These are phyloP conservation scores for Colletotrichum lini DNA, from an alignment of 2,329 filamentous ascomycete genomes.

Conservation along the genomic window DNA sequence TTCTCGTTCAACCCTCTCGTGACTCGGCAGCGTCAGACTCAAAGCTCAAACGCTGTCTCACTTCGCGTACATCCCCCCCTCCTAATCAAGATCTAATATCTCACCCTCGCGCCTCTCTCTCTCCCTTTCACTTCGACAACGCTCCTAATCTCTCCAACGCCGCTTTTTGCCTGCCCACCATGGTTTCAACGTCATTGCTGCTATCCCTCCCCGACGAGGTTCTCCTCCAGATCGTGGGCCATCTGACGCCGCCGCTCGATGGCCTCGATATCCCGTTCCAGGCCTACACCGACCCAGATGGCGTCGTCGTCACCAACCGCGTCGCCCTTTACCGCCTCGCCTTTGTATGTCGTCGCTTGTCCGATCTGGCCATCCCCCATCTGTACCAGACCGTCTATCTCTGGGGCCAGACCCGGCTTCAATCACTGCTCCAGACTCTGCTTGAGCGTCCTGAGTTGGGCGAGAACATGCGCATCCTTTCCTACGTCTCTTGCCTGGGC, in stretches of 20 bases:
- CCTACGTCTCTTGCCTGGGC: constrained; percentile 37
- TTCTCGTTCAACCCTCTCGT: not conserved
- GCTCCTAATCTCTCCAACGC: not conserved
- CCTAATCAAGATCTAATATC: constrained; percentile 35
- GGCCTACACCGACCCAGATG: constrained; percentile 40
- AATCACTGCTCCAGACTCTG: constrained; percentile 38
- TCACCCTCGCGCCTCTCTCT: not conserved
- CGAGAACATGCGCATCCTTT: constrained; percentile 39
- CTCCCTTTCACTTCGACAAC: not conserved
- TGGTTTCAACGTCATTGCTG: constrained; percentile 22
- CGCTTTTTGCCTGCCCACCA: not conserved
- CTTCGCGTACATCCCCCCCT: constrained; percentile 19
- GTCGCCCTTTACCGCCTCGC: constrained; percentile 38
- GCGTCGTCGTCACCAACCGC: constrained; percentile 36
- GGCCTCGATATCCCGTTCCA: constrained; percentile 39
- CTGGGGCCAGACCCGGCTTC: constrained; percentile 39
- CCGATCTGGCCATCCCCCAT: constrained; percentile 33
- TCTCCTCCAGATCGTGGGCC: constrained; percentile 38
- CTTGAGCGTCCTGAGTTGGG: constrained; percentile 38
- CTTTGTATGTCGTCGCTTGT: constrained; percentile 35
- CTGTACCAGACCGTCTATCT: constrained; percentile 39
- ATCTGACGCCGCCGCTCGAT: constrained; percentile 39
- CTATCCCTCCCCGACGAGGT: constrained; percentile 40
- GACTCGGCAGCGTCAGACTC: not conserved
- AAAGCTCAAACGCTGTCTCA: constrained; percentile 15